A percentile compares a stretch with the other conserved stretches of the same genome.
phyloP scores from a whole-genome alignment of 1,284 basidiomycete species.

The Ganoderma meredithae region DNA sequence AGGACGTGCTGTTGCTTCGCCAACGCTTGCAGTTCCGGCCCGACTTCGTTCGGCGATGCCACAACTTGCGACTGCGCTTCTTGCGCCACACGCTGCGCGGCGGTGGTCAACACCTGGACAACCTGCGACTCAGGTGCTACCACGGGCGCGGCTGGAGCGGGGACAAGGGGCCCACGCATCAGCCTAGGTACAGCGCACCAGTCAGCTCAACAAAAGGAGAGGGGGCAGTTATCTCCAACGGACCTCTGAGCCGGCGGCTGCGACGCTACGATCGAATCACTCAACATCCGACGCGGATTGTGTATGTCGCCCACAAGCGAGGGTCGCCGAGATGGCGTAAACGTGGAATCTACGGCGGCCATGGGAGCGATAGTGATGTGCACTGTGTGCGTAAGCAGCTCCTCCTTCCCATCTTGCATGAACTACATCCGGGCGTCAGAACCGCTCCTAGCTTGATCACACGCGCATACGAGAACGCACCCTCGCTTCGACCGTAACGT shows the following conservation, averaged over 20 bases:
- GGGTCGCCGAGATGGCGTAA: slow-evolving; percentile 63
- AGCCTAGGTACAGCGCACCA: slow-evolving; percentile 25
- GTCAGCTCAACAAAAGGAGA: slow-evolving; percentile 10
- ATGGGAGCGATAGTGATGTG: slow-evolving; percentile 76
- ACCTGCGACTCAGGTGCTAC: slow-evolving; percentile 65
- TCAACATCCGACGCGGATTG: slow-evolving; percentile 64
- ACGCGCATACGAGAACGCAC: slow-evolving; percentile 49
- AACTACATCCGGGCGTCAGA: slow-evolving; percentile 54
- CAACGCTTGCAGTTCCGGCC: slow-evolving; percentile 65
- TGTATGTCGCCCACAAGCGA: slow-evolving; percentile 61
- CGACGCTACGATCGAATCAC: slow-evolving; percentile 57
- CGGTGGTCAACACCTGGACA: slow-evolving; percentile 76
- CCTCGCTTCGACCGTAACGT: slow-evolving; percentile 74
- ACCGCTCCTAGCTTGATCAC: slow-evolving; percentile 4
- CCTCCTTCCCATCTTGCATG: slow-evolving; percentile 75
- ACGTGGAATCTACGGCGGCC: slow-evolving; percentile 68
- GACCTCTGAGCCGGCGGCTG: slow-evolving; percentile 39
- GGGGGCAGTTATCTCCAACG: slow-evolving; percentile 35
- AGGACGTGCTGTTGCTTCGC: slow-evolving; percentile 83
- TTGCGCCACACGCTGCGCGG: slow-evolving; percentile 77
- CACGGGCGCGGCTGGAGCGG: slow-evolving; percentile 37
- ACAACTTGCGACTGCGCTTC: slow-evolving; percentile 74
- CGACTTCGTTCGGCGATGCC: slow-evolving; percentile 55
- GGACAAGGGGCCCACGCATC: slow-evolving; percentile 33
- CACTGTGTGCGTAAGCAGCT: slow-evolving; percentile 69